Evolutionary conservation across 2,329 filamentous ascomycete genomes (phyloP), one percentile per base, ranked within the genome.

Genomic region (Sarocladium brachiariae): DNA sequence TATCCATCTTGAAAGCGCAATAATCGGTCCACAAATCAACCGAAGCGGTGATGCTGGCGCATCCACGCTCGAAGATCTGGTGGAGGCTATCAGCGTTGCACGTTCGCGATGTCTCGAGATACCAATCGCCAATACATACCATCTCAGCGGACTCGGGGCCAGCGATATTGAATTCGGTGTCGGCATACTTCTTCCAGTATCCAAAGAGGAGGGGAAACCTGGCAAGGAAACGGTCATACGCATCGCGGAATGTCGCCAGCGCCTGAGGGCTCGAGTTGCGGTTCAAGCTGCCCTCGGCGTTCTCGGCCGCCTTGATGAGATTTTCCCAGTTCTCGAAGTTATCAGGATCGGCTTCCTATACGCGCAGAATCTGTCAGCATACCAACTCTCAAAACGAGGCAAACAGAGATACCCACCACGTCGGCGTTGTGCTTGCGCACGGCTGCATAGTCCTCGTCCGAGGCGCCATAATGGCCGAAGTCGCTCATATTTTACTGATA

Each of bases 141-240:
- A 96, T 95, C 69, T 97, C 93, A 50, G 93, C 93, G 38, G 92
- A 92, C 73, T 99, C 93, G 4, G 93, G 95, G 16, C 93, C 93
- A 4, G 90, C 90, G 57, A 99, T 96, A 48, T 90, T 90, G 71
- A 99, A 99, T 64, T 99, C 93, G 56, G 95, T 78, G 62, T 97
- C 92, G 63, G 93, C 93, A 77, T 97, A 99, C 67, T 96, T 97
- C 75, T 97, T 97, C 93, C 93, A 99, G 73, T 97, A 99, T 49
- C 92, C 93, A 62, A 97, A 99, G 34, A 97, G 81, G 10, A 97
- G 78, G 2, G 93, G 93, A 57, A 96, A 99, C 64, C 96, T 96
- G 54, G 88, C 81, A 19, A 99, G 84, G 64, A 99, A 95, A 45
- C 87, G 83, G 66, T 99, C 91, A 73, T 95, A 97, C 55, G 88